Evolutionary conservation across 2,329 filamentous ascomycete genomes (phyloP), one percentile per base, ranked within the genome.

Genomic region (Clarireedia paspali): DNA sequence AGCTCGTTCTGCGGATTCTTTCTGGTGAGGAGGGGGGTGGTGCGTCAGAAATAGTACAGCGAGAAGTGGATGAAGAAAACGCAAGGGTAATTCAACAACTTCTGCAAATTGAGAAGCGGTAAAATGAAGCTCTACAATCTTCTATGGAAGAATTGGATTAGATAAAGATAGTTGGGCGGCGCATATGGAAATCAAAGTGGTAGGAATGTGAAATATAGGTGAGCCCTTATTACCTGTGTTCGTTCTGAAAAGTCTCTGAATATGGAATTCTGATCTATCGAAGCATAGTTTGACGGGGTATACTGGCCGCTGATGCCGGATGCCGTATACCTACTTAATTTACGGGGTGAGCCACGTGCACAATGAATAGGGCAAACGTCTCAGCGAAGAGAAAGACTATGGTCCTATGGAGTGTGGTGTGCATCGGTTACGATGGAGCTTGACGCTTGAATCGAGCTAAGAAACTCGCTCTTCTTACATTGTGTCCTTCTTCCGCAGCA

Each of bases 1-100:
- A 81, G 59, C 70, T 85, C 23, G 74, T 85, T 17, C 64, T 77
- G 48, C 72, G 76, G 55, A 68, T 83, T 36, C 70, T 83, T 23
- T 70, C 70, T 7, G 59, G 63, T 9, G 65, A 65, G 14, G 50
- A 61, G 2, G 59, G 54, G 2, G 48, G 53, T 3, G 70, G 74
- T 26, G 66, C 71, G 6, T 68, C 70, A 6, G 69, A 69, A 6
- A 45, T 73, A 5, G 65, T 80, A 44, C 71, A 76, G 59, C 71
- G 73, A 58, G 74, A 80, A 60, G 24, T 55, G 20, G 53, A 30
- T 10, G 69, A 74, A 50, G 60, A 67, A 51, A 78, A 83, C 57
- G 71, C 72, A 4, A 73, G 74, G 61, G 68, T 77, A 23, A 78
- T 84, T 47, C 71, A 75, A 58, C 70, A 72, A 45, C 68, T 84